Evolutionary conservation across 805 yeast genomes (phyloP).

Genomic region (Lipomyces spencermartinsiae): DNA sequence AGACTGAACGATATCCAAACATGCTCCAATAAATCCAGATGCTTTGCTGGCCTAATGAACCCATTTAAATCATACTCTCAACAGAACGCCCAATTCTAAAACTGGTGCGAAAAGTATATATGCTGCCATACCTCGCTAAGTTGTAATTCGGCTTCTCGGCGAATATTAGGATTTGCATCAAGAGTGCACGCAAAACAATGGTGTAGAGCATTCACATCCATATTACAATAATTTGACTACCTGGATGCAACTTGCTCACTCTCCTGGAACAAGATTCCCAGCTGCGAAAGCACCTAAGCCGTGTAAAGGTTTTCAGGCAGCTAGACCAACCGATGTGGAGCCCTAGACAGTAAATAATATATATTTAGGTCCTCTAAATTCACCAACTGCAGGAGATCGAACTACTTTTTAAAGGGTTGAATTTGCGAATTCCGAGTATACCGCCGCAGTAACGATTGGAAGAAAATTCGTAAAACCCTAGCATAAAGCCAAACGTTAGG

Average conservation of each 20-base stretch:
- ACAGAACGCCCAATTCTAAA: constrained; percentile 37
- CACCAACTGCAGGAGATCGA: not conserved
- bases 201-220: constrained; percentile 74
- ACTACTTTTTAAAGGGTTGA: not conserved
- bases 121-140: constrained; percentile 50
- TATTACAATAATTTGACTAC: constrained; percentile 40
- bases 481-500: not conserved
- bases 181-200: constrained; percentile 82
- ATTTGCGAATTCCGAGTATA: not conserved
- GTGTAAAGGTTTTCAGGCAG: not conserved
- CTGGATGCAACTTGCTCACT: not conserved
- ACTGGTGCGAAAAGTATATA: not conserved
- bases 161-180: constrained; percentile 63
- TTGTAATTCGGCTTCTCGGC: constrained; percentile 73
- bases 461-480: not conserved
- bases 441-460: not conserved
- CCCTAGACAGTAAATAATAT: not conserved
- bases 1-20: constrained; percentile 71
- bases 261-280: not conserved
- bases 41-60: constrained; percentile 53
- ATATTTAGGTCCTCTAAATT: not conserved
- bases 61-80: not conserved
- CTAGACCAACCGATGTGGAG: not conserved
- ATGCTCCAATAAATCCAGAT: constrained; percentile 81
- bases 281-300: not conserved